These are phyloP conservation scores for Flaveria trinervia DNA, from an alignment of 129 eudicot genomes.

Conservation along the genomic window DNA sequence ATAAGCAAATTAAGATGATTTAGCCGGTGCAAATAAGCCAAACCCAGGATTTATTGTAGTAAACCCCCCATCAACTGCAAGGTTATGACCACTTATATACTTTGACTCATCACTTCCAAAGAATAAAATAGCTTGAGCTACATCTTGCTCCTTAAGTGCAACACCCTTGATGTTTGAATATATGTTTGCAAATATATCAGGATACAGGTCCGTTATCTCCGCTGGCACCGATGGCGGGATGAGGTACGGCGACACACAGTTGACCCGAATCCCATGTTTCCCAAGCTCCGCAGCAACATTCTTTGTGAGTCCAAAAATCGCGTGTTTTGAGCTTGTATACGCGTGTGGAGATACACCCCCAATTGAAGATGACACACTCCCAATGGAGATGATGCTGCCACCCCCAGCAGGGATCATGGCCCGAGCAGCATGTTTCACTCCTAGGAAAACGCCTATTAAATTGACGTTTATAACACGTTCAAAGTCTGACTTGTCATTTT, in stretches of 20 bases:
- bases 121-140: conserved; percentile 47
- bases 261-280: conserved; percentile 39
- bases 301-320: conserved; percentile 37
- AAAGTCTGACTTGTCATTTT: conserved; percentile 16
- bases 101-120: conserved; percentile 60
- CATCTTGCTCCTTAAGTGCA: conserved; percentile 46
- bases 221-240: conserved; percentile 24
- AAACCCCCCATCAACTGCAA: conserved; percentile 65
- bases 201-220: not conserved
- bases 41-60: conserved; percentile 39
- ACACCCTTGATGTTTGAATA: conserved; percentile 42
- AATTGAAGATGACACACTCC: conserved; percentile 28
- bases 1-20: conserved; percentile 10
- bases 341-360: conserved; percentile 30
- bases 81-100: conserved; percentile 58
- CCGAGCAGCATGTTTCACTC: conserved; percentile 35
- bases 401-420: conserved; percentile 20
- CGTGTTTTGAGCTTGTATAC: conserved; percentile 41
- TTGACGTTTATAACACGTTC: conserved; percentile 28
- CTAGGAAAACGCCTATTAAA: conserved; percentile 27
- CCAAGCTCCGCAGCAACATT: conserved; percentile 40
- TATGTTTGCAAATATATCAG: conserved; percentile 9
- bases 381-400: conserved; percentile 32
- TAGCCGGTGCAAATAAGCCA: conserved; percentile 27
- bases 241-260: conserved; percentile 39